phyloP scores from a whole-genome alignment of 192 early-diverging fungal species.

The Coemansia biformis region DNA sequence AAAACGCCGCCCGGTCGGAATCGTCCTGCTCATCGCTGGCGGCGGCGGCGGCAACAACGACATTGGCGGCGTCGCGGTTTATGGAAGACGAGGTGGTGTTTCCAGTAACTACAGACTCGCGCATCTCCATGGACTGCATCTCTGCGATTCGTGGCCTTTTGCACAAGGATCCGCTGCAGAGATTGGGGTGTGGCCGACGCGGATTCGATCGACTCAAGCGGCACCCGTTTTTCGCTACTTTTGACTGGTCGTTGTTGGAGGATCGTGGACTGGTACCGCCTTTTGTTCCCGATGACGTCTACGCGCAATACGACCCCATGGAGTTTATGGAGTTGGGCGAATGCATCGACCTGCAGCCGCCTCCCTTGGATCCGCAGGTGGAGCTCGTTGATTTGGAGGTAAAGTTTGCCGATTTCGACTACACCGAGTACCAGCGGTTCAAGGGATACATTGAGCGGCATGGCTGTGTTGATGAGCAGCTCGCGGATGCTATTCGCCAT shows the following conservation, averaged over 20 bases:
- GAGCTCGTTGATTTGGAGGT: slow-evolving; percentile 53
- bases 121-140: slow-evolving; percentile 61
- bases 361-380: slow-evolving; percentile 50
- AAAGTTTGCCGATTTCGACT: slow-evolving; percentile 70
- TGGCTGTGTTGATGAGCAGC: slow-evolving; percentile 2
- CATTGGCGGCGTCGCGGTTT: too few species aligned
- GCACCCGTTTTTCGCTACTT: slow-evolving; percentile 74
- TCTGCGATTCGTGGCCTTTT: slow-evolving; percentile 65
- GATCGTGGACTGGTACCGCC: slow-evolving; percentile 60
- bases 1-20: not conserved
- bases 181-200: slow-evolving; percentile 68
- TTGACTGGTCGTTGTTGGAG: slow-evolving; percentile 72
- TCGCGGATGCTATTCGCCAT: not conserved
- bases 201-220: slow-evolving; percentile 59
- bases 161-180: slow-evolving; percentile 58
- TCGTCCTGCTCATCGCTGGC: not conserved
- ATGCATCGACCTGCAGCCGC: slow-evolving; percentile 72
- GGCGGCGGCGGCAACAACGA: too few species aligned
- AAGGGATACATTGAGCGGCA: slow-evolving; percentile 14
- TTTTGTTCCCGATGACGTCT: slow-evolving; percentile 58
- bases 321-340: slow-evolving; percentile 39
- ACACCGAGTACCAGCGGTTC: slow-evolving; percentile 65
- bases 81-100: slow-evolving; percentile 49
- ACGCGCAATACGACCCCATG: not conserved
- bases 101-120: slow-evolving; percentile 26